These are phyloP conservation scores for Sugiyamaella xylanicola DNA, from an alignment of 1,139 yeast species.

Conservation along the genomic window DNA sequence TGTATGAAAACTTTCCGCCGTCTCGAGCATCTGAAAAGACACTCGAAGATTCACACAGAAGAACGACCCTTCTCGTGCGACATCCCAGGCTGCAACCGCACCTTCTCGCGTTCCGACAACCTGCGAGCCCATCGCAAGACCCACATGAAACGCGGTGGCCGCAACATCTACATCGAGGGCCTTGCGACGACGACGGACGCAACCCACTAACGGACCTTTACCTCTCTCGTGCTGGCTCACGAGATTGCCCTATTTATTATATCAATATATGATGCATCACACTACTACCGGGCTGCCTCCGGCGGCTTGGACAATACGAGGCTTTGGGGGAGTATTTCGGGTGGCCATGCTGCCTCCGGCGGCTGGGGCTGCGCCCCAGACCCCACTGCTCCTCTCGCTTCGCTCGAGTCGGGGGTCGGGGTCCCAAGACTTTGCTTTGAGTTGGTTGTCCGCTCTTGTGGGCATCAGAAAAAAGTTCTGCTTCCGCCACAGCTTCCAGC, in stretches of 20 bases:
- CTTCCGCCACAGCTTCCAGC: no score
- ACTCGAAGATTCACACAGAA: conserved; percentile 81
- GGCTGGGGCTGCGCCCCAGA: not conserved
- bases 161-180: conserved; percentile 46
- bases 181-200: conserved; percentile 23
- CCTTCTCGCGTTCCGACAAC: conserved; percentile 78
- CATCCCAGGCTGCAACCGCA: conserved; percentile 61
- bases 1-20: conserved; percentile 83
- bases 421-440: no score
- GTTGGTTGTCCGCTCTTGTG: no score
- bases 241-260: not conserved
- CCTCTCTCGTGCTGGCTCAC: not conserved
- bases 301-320: not conserved
- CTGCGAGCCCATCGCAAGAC: conserved; percentile 76
- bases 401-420: no score
- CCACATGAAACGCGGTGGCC: conserved; percentile 57
- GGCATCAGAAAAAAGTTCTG: no score
- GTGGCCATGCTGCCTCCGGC: not conserved
- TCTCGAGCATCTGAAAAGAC: conserved; percentile 91
- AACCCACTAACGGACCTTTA: not conserved
- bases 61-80: conserved; percentile 87
- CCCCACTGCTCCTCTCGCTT: not conserved
- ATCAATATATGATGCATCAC: not conserved
- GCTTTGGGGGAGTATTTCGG: no score
- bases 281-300: not conserved